phyloP scores from a whole-genome alignment of 2,329 filamentous ascomycete species.

The Lasiodiplodia hormozganensis region DNA sequence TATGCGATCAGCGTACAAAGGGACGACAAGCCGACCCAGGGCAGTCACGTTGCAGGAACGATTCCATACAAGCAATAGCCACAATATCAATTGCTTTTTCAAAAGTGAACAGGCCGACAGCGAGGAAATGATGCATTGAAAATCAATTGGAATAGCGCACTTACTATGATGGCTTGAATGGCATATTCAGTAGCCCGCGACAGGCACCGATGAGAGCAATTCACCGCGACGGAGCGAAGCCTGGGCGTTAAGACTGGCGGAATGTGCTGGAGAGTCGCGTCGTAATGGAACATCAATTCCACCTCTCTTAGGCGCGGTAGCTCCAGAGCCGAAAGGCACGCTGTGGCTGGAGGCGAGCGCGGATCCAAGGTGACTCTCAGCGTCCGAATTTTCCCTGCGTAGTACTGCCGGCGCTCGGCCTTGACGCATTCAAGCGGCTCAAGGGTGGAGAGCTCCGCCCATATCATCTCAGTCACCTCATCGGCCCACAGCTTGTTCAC shows the following conservation, averaged over 20 bases:
- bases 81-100: not conserved
- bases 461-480: conserved; percentile 14
- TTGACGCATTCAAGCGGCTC: not conserved
- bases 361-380: conserved; percentile 4
- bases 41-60: not conserved
- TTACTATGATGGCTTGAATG: conserved; percentile 12
- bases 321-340: not conserved
- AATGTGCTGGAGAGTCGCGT: conserved; percentile 10
- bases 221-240: not conserved
- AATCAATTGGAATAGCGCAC: not conserved
- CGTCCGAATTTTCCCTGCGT: conserved; percentile 1
- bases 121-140: not conserved
- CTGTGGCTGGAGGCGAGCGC: not conserved
- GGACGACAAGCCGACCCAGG: not conserved
- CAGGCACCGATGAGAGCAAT: conserved; percentile 7
- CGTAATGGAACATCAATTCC: conserved; percentile 6
- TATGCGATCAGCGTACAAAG: conserved; percentile 14
- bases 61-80: not conserved
- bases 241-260: not conserved
- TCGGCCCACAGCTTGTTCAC: conserved; percentile 26
- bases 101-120: not conserved
- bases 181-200: conserved; percentile 9
- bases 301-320: conserved; percentile 13
- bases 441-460: not conserved
- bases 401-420: conserved; percentile 4